A percentile compares a stretch with the other conserved stretches of the same genome.
Conservation (phyloP, 2,329 filamentous ascomycete genomes). For the Fusarium pseudonygamai region DNA sequence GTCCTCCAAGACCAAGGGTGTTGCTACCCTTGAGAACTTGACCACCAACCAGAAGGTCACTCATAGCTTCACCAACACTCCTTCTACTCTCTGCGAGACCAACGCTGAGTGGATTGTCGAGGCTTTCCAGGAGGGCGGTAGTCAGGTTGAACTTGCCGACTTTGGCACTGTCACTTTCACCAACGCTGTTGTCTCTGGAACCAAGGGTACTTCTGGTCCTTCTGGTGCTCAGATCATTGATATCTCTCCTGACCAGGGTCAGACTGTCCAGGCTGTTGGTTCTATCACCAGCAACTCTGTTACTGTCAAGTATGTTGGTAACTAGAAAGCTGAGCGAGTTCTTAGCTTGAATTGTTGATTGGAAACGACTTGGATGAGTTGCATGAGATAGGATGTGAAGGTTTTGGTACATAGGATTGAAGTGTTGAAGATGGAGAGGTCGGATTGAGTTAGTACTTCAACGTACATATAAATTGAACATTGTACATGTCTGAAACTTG, state of each 20-base stretch:
- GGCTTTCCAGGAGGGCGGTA: constrained; percentile 44
- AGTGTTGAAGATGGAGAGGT: accelerated
- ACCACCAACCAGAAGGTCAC: constrained; percentile 61
- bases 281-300: constrained; percentile 5
- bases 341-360: not conserved
- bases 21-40: constrained; percentile 55
- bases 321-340: accelerated
- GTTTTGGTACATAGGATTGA: not conserved
- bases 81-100: constrained; percentile 58
- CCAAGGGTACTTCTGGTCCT: not conserved
- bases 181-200: not conserved
- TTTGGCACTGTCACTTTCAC: constrained; percentile 37
- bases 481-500: not conserved
- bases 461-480: not conserved
- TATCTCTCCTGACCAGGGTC: not conserved
- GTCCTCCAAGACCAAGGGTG: constrained; percentile 1
- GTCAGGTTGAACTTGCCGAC: constrained; percentile 43
- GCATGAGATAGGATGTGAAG: accelerated
- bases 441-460: not conserved
- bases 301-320: constrained; percentile 57
- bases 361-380: not conserved
- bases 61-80: constrained; percentile 59
- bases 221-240: constrained; percentile 6
- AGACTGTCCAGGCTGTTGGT: not conserved
- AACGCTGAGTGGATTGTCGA: constrained; percentile 74